Evolutionary conservation across 2,329 filamentous ascomycete genomes (phyloP).

Genomic region (Elsinoe fawcettii): DNA sequence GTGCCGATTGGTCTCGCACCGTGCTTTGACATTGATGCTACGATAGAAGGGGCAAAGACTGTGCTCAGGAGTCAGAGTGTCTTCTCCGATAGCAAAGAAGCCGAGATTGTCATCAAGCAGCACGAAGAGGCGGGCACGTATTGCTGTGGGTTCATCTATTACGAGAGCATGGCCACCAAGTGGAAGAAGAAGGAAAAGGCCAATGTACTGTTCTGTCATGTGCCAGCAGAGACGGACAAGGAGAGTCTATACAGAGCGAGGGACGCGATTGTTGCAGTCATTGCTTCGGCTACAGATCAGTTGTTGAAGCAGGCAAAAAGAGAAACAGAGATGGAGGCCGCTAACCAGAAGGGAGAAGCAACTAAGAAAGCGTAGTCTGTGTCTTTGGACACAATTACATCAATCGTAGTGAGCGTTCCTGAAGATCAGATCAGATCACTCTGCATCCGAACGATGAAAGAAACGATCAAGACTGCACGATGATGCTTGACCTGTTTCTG

Average conservation of each 20-base stretch:
- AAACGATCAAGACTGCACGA: not conserved
- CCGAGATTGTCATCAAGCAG: conserved; percentile 11
- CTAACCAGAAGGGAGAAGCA: too few relatives aligned
- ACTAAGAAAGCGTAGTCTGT: not conserved
- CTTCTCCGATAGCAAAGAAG: not conserved
- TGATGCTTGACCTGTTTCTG: not conserved
- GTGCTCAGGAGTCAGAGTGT: conserved; percentile 1
- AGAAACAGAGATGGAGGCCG: not conserved
- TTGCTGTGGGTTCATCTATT: conserved; percentile 19
- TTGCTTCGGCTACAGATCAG: conserved; percentile 11
- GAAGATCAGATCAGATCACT: conserved; percentile 2
- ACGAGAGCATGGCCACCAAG: conserved; percentile 17
- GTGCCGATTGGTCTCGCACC: conserved; percentile 16
- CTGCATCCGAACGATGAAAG: not conserved
- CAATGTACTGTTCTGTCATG: conserved; percentile 17
- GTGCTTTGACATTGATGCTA: conserved; percentile 11
- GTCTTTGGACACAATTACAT: not conserved
- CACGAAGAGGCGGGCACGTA: conserved; percentile 17
- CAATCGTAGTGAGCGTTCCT: not conserved
- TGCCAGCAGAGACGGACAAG: conserved; percentile 15
- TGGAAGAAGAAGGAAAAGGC: not conserved
- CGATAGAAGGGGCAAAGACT: conserved; percentile 10
- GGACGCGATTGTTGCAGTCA: conserved; percentile 15
- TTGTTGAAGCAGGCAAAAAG: not conserved
- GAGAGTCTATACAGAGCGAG: conserved; percentile 6